Evolutionary conservation across 1,284 basidiomycete species (phyloP).

Genomic region (Ceratobasidium sp.): DNA sequence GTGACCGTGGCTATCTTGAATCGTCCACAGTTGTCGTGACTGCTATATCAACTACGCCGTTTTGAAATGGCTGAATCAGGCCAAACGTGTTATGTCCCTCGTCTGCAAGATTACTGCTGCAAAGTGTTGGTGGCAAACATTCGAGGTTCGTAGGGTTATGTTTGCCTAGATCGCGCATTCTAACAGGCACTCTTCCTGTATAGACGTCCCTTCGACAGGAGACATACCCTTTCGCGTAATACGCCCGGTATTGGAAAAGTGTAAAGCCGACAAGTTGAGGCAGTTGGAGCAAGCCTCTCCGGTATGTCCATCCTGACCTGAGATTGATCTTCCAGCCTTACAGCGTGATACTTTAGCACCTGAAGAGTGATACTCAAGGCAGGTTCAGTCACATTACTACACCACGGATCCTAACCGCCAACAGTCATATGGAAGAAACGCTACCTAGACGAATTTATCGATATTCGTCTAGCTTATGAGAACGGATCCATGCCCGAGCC

Average conservation of each 20-base stretch:
- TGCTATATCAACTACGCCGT: background rate
- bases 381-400: slow-evolving; percentile 36
- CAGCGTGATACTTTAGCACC: slow-evolving; percentile 54
- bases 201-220: slow-evolving; percentile 46
- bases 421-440: slow-evolving; percentile 73
- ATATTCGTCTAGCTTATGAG: slow-evolving; percentile 57
- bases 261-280: slow-evolving; percentile 69
- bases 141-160: slow-evolving; percentile 1
- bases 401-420: background rate
- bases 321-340: slow-evolving; percentile 38
- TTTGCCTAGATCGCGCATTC: background rate
- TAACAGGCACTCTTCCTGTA: slow-evolving; percentile 8
- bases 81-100: slow-evolving; percentile 19
- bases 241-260: slow-evolving; percentile 72
- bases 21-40: background rate
- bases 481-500: slow-evolving; percentile 54
- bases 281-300: slow-evolving; percentile 71
- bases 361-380: slow-evolving; percentile 66
- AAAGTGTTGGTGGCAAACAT: slow-evolving; percentile 28
- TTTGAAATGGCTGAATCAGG: slow-evolving; percentile 15
- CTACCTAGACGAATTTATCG: slow-evolving; percentile 64
- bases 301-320: slow-evolving; percentile 54
- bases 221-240: slow-evolving; percentile 66
- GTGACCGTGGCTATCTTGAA: background rate
- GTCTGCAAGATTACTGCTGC: slow-evolving; percentile 37